A percentile compares a stretch with the other conserved stretches of the same genome.
Conservation (phyloP, 1,284 basidiomycete species). For the Somion occarium region DNA sequence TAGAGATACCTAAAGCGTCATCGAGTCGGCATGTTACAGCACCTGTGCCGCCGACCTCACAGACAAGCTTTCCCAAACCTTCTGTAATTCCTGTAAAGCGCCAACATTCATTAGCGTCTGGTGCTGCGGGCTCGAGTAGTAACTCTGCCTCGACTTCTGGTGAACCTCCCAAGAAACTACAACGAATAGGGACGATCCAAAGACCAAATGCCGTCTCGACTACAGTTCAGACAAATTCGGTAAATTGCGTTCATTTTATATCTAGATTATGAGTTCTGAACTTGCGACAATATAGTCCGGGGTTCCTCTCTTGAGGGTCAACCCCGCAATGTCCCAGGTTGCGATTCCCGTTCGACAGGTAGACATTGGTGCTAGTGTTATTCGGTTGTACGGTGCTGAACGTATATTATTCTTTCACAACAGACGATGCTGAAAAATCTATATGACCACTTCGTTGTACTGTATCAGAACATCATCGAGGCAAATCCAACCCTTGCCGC, state of each 20-base stretch:
- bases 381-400: not conserved
- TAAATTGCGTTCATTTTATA: not conserved
- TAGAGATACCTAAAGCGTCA: conserved; percentile 31
- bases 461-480: conserved; percentile 53
- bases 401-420: conserved; percentile 5
- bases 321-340: conserved; percentile 60
- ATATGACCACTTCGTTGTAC: conserved; percentile 62
- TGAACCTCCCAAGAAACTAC: conserved; percentile 60
- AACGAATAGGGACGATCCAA: conserved; percentile 40
- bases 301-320: conserved; percentile 61
- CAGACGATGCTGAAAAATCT: conserved; percentile 70
- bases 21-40: no score
- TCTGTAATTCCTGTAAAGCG: conserved; percentile 29
- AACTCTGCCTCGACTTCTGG: conserved; percentile 13
- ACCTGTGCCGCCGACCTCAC: conserved; percentile 12
- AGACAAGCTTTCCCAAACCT: conserved; percentile 3
- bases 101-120: conserved; percentile 16
- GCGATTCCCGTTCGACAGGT: conserved; percentile 70
- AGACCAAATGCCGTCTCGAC: conserved; percentile 39
- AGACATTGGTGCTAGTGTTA: no score
- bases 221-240: conserved; percentile 25
- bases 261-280: conserved; percentile 26
- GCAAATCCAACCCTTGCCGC: conserved; percentile 54
- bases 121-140: conserved; percentile 13
- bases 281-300: conserved; percentile 45